A percentile compares a stretch with the other conserved stretches of the same genome.
phyloP scores from a whole-genome alignment of 2,329 filamentous ascomycete species.

The Penicillium sp. region DNA sequence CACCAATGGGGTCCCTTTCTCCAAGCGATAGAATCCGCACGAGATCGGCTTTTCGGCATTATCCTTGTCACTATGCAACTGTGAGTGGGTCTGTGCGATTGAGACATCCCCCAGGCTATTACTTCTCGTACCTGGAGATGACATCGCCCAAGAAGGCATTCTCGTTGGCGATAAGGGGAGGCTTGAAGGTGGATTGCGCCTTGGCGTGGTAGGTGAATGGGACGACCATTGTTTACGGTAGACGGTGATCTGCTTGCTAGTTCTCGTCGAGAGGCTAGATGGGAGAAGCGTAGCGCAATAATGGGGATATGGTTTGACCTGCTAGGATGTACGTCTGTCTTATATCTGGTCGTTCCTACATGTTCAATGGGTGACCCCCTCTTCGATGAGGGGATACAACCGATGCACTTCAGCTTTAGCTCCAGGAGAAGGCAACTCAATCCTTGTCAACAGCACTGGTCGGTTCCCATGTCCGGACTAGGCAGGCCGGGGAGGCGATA shows the following conservation, averaged over 20 bases:
- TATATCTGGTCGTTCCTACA: background rate
- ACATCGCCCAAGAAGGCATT: constrained; percentile 70
- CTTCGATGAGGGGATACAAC: constrained; percentile 10
- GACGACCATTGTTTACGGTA: constrained; percentile 41
- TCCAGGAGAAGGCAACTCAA: constrained; percentile 9
- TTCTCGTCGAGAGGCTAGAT: background rate
- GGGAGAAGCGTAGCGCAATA: background rate
- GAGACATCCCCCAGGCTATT: background rate
- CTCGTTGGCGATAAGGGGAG: constrained; percentile 66
- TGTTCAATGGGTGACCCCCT: background rate
- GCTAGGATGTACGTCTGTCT: background rate
- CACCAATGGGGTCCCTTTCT: constrained; percentile 67
- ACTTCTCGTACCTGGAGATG: constrained; percentile 49
- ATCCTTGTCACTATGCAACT: constrained; percentile 47
- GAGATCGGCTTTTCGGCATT: constrained; percentile 63
- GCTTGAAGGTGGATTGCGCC: constrained; percentile 63
- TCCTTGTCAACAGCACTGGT: constrained; percentile 4
- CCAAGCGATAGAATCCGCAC: constrained; percentile 66
- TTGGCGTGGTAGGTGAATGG: constrained; percentile 58
- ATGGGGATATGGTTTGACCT: background rate
- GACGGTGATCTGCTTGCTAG: background rate
- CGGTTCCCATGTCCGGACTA: constrained; percentile 21
- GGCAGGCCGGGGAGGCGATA: constrained; percentile 8
- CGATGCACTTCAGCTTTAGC: background rate
- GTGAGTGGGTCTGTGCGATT: background rate